phyloP scores from a whole-genome alignment of 1,284 basidiomycete genomes.

The Mycena citricolor region DNA sequence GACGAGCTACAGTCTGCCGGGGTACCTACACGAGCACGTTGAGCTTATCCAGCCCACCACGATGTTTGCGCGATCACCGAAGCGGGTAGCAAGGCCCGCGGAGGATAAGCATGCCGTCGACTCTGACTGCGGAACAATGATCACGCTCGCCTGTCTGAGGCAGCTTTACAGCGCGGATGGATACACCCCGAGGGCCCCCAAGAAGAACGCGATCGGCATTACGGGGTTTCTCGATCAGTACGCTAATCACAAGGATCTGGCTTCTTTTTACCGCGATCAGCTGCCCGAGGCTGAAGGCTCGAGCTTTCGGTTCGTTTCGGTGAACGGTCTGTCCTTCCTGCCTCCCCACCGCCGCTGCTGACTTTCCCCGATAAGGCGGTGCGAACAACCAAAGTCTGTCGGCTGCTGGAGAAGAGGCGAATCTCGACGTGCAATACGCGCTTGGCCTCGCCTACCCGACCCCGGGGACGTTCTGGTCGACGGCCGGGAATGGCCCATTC shows the following conservation, averaged over 20 bases:
- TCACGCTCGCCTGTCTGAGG: conserved; percentile 50
- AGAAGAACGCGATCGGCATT: conserved; percentile 50
- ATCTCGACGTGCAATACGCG: conserved; percentile 70
- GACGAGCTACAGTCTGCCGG: conserved; percentile 68
- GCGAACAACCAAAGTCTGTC: conserved; percentile 56
- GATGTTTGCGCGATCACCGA: conserved; percentile 47
- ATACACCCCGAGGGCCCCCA: conserved; percentile 36
- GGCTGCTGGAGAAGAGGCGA: conserved; percentile 63
- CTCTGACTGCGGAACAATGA: conserved; percentile 49
- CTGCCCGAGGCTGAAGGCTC: conserved; percentile 48
- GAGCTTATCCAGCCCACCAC: conserved; percentile 77
- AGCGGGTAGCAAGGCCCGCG: conserved; percentile 25
- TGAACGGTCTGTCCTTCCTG: conserved; percentile 48
- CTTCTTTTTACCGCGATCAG: conserved; percentile 49
- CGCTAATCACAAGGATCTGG: conserved; percentile 56
- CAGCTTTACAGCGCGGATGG: conserved; percentile 52
- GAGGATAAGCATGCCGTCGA: conserved; percentile 38
- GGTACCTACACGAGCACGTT: conserved; percentile 57
- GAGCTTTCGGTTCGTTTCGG: conserved; percentile 45
- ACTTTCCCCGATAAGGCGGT: conserved; percentile 40
- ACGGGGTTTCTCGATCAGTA: conserved; percentile 56
- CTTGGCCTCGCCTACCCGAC: conserved; percentile 58
- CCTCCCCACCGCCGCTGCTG: conserved; percentile 5
- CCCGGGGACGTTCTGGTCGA: conserved; percentile 56
- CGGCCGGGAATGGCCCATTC: conserved; percentile 58